phyloP scores from a whole-genome alignment of 2,329 filamentous ascomycete genomes.

The Lanzia echinophila region DNA sequence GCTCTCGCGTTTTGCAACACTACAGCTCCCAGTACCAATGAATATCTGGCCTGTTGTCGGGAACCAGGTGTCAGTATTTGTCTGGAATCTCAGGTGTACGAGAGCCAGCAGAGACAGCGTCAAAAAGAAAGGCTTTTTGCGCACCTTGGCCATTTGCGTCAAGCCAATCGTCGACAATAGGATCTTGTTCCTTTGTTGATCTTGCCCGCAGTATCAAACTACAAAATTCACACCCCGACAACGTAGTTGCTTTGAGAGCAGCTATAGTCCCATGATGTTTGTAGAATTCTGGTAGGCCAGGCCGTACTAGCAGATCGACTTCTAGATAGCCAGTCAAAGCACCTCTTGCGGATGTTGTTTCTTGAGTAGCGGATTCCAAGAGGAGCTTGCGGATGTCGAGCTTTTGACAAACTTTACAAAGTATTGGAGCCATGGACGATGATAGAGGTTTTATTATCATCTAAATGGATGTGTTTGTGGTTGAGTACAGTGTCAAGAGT shows the following conservation, averaged over 20 bases:
- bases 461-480: no score
- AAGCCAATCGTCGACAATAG: neutral
- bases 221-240: slow-evolving; percentile 1
- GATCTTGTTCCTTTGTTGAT: neutral
- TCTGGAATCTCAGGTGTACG: no score
- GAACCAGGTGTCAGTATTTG: no score
- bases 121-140: no score
- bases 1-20: slow-evolving; percentile 4
- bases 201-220: neutral
- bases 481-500: no score
- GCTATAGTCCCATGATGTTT: slow-evolving; percentile 1
- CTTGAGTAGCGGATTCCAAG: slow-evolving; percentile 3
- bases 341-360: neutral
- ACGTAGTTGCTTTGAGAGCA: neutral
- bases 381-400: slow-evolving; percentile 3
- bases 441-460: no score
- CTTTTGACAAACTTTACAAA: slow-evolving; percentile 2
- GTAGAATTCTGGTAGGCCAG: slow-evolving; percentile 6
- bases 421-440: neutral
- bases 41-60: neutral
- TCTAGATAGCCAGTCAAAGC: slow-evolving; percentile 1
- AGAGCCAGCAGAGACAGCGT: no score
- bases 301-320: slow-evolving; percentile 3
- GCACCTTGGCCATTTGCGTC: neutral
- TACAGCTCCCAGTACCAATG: slow-evolving; percentile 8